These are phyloP conservation scores for Astrocystis sublimbata DNA, from an alignment of 495 filamentous ascomycete species.

Conservation along the genomic window DNA sequence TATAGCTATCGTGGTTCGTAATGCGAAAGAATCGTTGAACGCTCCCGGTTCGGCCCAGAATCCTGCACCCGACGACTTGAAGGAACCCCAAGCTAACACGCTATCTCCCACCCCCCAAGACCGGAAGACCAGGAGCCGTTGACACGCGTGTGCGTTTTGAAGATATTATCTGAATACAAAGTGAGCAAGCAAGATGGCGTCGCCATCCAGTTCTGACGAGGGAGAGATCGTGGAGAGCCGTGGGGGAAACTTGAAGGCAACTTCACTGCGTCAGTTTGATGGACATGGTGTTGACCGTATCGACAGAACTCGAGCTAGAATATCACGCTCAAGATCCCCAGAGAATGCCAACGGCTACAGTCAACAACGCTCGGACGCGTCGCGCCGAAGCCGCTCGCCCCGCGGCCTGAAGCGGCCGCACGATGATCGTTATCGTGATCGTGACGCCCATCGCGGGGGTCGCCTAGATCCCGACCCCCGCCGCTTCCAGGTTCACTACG, in stretches of 20 bases:
- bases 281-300: constrained; percentile 64
- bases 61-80: constrained; percentile 31
- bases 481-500: constrained; percentile 63
- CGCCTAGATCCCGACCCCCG: constrained; percentile 54
- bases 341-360: constrained; percentile 74
- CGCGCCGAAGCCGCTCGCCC: constrained; percentile 47
- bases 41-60: constrained; percentile 51
- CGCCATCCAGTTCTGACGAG: constrained; percentile 66
- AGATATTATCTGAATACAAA: constrained; percentile 25
- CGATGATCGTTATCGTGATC: constrained; percentile 46
- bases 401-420: constrained; percentile 69
- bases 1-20: constrained; percentile 2
- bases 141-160: constrained; percentile 28
- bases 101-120: constrained; percentile 20
- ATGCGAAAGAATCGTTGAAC: constrained; percentile 36
- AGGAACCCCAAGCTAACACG: constrained; percentile 33
- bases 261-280: constrained; percentile 54
- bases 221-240: constrained; percentile 82
- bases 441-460: constrained; percentile 54
- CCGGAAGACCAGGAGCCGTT: constrained; percentile 27
- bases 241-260: constrained; percentile 61
- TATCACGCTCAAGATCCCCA: constrained; percentile 70
- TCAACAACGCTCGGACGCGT: constrained; percentile 60
- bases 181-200: constrained; percentile 44
- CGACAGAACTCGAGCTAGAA: constrained; percentile 69